Evolutionary conservation across 441 rosid species (phyloP).

Genomic region (Erodium trifolium): DNA sequence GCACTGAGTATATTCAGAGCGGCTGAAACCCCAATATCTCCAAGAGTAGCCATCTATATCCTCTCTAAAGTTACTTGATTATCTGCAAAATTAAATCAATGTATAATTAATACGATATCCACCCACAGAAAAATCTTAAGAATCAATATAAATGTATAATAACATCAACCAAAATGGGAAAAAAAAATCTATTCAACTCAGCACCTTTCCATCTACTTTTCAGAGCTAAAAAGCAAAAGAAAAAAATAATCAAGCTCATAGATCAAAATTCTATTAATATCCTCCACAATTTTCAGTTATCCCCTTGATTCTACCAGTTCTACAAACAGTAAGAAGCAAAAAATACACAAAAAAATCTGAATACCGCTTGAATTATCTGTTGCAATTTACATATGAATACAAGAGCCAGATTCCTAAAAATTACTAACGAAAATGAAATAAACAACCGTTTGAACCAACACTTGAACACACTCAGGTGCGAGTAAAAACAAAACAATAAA

Average conservation of each 20-base stretch:
- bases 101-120: neutral
- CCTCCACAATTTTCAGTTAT: neutral
- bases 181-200: neutral
- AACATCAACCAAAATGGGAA: neutral
- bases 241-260: neutral
- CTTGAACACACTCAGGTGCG: neutral
- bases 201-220: neutral
- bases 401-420: neutral
- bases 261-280: neutral
- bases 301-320: neutral
- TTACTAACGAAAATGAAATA: neutral
- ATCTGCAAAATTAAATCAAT: neutral
- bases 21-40: constrained; percentile 32
- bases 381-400: neutral
- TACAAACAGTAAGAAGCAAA: neutral
- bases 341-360: neutral
- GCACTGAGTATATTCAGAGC: constrained; percentile 68
- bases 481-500: neutral
- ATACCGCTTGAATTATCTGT: neutral
- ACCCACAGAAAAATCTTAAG: neutral
- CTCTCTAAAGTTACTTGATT: neutral
- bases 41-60: constrained; percentile 10
- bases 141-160: neutral
- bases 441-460: neutral
- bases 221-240: neutral